Percentiles rank a stretch among this genome's conserved stretches.
These are phyloP conservation scores for Sporothrix pallida DNA, from an alignment of 2,329 filamentous ascomycete genomes.

Conservation along the genomic window DNA sequence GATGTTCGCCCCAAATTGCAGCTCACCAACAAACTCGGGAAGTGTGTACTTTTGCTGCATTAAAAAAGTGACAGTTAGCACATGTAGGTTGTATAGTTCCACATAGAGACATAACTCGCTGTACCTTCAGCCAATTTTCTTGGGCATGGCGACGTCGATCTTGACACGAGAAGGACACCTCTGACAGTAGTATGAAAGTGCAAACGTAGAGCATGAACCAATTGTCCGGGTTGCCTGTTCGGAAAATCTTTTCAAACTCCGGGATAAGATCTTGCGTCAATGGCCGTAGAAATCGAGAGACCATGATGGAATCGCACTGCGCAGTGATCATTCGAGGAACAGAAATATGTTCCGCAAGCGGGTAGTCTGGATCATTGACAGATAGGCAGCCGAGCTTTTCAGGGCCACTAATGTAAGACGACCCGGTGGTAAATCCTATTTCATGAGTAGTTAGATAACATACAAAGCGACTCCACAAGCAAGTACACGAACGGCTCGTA, in stretches of 20 bases:
- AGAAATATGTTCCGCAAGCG: constrained; percentile 47
- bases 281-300: constrained; percentile 46
- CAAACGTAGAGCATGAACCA: constrained; percentile 50
- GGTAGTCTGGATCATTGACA: constrained; percentile 47
- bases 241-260: constrained; percentile 47
- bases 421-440: constrained; percentile 54
- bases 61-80: background rate
- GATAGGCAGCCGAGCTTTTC: constrained; percentile 51
- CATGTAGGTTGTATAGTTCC: background rate
- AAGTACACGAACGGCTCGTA: background rate
- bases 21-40: constrained; percentile 49
- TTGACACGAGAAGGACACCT: constrained; percentile 49
- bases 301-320: constrained; percentile 53
- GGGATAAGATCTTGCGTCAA: constrained; percentile 46
- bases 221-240: constrained; percentile 43
- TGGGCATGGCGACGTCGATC: constrained; percentile 53
- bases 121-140: constrained; percentile 43
- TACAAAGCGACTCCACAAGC: background rate
- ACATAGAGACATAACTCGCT: background rate
- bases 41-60: constrained; percentile 49
- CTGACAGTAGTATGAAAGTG: constrained; percentile 52
- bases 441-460: background rate
- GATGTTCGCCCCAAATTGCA: constrained; percentile 55
- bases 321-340: constrained; percentile 54
- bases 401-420: constrained; percentile 50